Evolutionary conservation across 2,329 filamentous ascomycete species (phyloP), one percentile per base, ranked within the genome.

Genomic region (Ceratocystis huliohia): DNA sequence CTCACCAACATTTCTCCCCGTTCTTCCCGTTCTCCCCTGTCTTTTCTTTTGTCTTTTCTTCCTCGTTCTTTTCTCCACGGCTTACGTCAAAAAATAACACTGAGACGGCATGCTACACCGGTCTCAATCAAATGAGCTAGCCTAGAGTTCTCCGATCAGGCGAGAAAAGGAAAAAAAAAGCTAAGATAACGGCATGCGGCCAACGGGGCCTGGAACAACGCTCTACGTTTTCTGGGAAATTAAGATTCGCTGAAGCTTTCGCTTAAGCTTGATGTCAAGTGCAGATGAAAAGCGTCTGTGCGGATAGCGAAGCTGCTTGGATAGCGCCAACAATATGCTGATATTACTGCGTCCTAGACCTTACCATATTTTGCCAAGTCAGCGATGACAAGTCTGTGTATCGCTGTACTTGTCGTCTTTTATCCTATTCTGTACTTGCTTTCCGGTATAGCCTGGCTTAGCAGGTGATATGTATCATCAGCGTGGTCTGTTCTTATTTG

Each of bases 241-340:
- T 59, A 59, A 59, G 56, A 59, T 59, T 37, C 5, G 28, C 33
- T 59, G 56, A 59, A 59, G 56, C 56, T 59, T 59, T 59, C 56
- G 56, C 25, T 59, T 59, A 59, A 59, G 56, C 56, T 59, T 20
- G 56, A 33, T 59, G 30, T 63, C 41, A 63, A 50, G 61, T 63
- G 61, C 61, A 63, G 61, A 63, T 63, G 61, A 63, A 63, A 63
- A 63, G 13, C 44, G 61, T 63, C 61, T 48, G 61, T 63, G 61
- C 61, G 41, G 28, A n/a, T 25, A 59, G 17, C 25, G n/a, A 17
- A n/a, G 17, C 25, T n/a, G 22, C 5, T 59, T 37, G 17, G 25
- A 59, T 17, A 20, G n/a, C 25, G 7, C 17, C 56, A 25, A 25
- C 48, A 53, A 10, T 17, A 20, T 13, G 4, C 28, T 59, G 28